A percentile compares a stretch with the other conserved stretches of the same genome.
phyloP scores from a whole-genome alignment of 2,329 filamentous ascomycete species.

The Cladosporium sp. region DNA sequence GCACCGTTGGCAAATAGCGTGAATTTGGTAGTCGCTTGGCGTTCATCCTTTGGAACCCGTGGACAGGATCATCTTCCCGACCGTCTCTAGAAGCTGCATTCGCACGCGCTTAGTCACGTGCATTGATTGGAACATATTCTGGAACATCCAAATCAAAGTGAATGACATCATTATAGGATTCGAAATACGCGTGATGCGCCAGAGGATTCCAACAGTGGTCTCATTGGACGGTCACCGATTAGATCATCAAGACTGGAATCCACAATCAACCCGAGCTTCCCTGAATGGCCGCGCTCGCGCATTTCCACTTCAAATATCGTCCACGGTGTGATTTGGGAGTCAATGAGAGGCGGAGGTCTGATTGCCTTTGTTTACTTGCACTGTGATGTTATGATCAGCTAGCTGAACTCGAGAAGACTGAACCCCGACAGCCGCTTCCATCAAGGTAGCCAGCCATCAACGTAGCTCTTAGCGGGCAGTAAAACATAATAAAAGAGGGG shows the following conservation, averaged over 20 bases:
- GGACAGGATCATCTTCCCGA: background rate
- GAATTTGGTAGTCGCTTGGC: too few species aligned
- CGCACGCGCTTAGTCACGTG: background rate
- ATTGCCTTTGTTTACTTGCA: background rate
- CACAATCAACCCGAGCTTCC: background rate
- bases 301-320: too few species aligned
- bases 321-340: background rate
- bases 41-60: background rate
- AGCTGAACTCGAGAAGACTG: background rate
- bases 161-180: background rate
- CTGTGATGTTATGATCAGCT: background rate
- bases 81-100: background rate
- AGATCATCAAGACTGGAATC: background rate
- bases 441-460: background rate
- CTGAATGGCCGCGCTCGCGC: background rate
- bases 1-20: too few species aligned
- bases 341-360: background rate
- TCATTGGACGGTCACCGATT: background rate
- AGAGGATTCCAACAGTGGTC: background rate
- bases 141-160: background rate
- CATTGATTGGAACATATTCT: background rate
- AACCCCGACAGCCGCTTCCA: background rate
- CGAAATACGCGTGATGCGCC: background rate
- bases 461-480: background rate
- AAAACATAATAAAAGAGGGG: background rate